Percentiles rank a stretch among this genome's conserved stretches.
phyloP scores from a whole-genome alignment of 2,329 filamentous ascomycete species.

The Fusarium bulbicola region DNA sequence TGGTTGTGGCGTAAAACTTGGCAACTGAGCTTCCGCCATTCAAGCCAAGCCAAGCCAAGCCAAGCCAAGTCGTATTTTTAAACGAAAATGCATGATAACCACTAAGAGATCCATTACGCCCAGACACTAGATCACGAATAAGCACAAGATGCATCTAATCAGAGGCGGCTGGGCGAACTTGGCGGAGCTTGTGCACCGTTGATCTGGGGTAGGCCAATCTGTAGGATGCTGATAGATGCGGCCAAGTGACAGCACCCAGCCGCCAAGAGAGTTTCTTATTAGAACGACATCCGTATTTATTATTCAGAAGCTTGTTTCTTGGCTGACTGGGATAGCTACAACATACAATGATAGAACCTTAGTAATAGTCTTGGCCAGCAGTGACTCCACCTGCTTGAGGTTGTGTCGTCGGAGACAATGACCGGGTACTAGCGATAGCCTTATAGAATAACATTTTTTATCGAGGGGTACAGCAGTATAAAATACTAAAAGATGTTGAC shows the following conservation, averaged over 20 bases:
- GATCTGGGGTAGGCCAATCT: conserved; percentile 18
- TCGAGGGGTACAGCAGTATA: neutral
- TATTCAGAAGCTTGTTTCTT: conserved; percentile 2
- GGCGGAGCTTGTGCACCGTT: conserved; percentile 19
- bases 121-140: conserved; percentile 14
- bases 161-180: conserved; percentile 19
- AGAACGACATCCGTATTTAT: neutral
- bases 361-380: neutral
- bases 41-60: too few species aligned
- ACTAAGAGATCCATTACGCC: neutral
- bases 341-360: neutral
- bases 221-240: neutral
- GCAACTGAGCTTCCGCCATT: neutral
- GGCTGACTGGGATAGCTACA: neutral
- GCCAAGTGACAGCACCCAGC: conserved; percentile 2
- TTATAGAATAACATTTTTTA: neutral
- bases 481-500: neutral
- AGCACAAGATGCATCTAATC: neutral
- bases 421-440: neutral
- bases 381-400: neutral
- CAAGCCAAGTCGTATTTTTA: neutral
- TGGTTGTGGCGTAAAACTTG: neutral
- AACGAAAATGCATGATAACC: conserved; percentile 3
- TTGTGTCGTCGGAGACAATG: neutral
- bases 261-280: conserved; percentile 1